Conservation (phyloP, 2,329 filamentous ascomycete genomes). For the Alternaria novae-zelandiae region DNA sequence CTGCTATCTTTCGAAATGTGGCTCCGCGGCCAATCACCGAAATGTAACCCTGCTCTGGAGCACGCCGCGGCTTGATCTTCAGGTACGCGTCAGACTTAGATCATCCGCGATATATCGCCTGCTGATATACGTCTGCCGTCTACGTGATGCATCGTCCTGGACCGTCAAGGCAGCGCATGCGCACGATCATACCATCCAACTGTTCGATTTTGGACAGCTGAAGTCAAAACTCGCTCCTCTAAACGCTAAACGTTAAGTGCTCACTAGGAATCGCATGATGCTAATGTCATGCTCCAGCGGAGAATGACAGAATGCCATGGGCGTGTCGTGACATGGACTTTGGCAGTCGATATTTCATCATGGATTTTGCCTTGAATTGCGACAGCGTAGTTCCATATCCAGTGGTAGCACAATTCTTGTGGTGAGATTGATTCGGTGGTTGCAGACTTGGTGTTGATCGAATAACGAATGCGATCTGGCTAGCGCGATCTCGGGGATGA, state of each 20-base stretch:
- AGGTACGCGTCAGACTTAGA: neutral
- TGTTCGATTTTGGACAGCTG: neutral
- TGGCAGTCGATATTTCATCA: neutral
- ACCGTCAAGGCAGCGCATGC: neutral
- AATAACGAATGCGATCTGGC: constrained; percentile 1
- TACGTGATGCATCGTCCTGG: neutral
- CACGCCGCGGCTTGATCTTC: neutral
- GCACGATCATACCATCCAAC: neutral
- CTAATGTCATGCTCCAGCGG: neutral
- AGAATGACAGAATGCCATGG: neutral
- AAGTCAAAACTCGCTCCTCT: neutral
- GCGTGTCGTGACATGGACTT: neutral
- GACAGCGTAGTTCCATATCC: neutral
- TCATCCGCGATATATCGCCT: neutral
- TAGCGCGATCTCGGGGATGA: constrained; percentile 32
- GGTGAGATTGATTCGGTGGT: neutral
- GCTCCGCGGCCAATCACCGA: constrained; percentile 1
- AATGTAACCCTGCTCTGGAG: neutral
- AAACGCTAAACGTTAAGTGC: neutral
- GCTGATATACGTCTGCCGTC: neutral
- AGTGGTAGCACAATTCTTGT: neutral
- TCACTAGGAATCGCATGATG: neutral
- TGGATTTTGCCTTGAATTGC: neutral
- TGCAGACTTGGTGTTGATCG: neutral
- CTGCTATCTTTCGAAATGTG: neutral